phyloP scores from a whole-genome alignment of 1,284 basidiomycete genomes.

The Ceratobasidium sp. region DNA sequence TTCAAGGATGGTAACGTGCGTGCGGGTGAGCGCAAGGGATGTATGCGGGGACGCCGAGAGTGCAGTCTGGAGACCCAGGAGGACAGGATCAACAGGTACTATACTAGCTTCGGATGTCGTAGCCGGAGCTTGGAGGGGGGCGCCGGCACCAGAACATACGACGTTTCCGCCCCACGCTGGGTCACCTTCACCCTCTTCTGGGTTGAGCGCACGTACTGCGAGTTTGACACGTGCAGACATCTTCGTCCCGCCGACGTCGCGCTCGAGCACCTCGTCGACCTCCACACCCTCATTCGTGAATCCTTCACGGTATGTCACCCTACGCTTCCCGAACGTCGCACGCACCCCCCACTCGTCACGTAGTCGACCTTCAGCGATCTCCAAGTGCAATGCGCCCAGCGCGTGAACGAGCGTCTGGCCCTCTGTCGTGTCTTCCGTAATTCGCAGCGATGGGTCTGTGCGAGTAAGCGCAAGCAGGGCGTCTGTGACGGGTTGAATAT shows the following conservation, averaged over 20 bases:
- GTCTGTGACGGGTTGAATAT: slow-evolving; percentile 77
- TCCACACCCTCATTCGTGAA: slow-evolving; percentile 56
- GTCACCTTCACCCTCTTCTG: slow-evolving; percentile 64
- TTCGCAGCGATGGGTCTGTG: slow-evolving; percentile 85
- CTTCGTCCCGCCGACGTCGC: slow-evolving; percentile 67
- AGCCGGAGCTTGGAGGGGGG: slow-evolving; percentile 65
- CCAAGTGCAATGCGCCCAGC: slow-evolving; percentile 85
- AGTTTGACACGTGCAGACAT: slow-evolving; percentile 63
- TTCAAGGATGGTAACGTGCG: slow-evolving; percentile 65
- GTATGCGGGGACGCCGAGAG: slow-evolving; percentile 81
- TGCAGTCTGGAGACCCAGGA: slow-evolving; percentile 72
- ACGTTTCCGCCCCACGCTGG: slow-evolving; percentile 78
- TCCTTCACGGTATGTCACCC: slow-evolving; percentile 84
- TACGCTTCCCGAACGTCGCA: slow-evolving; percentile 79
- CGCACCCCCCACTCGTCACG: slow-evolving; percentile 81
- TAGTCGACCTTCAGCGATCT: slow-evolving; percentile 84
- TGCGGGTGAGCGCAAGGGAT: slow-evolving; percentile 69
- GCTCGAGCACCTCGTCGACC: slow-evolving; percentile 63
- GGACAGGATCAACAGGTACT: slow-evolving; percentile 60
- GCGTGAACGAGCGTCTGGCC: slow-evolving; percentile 87
- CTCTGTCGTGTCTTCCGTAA: slow-evolving; percentile 71
- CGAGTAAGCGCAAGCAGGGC: slow-evolving; percentile 80
- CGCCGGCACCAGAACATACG: slow-evolving; percentile 65
- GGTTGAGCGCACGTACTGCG: slow-evolving; percentile 63
- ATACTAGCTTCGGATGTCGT: slow-evolving; percentile 56